Evolutionary conservation across 2,329 filamentous ascomycete genomes (phyloP), one percentile per base, ranked within the genome.

Genomic region (Beauveria australis): DNA sequence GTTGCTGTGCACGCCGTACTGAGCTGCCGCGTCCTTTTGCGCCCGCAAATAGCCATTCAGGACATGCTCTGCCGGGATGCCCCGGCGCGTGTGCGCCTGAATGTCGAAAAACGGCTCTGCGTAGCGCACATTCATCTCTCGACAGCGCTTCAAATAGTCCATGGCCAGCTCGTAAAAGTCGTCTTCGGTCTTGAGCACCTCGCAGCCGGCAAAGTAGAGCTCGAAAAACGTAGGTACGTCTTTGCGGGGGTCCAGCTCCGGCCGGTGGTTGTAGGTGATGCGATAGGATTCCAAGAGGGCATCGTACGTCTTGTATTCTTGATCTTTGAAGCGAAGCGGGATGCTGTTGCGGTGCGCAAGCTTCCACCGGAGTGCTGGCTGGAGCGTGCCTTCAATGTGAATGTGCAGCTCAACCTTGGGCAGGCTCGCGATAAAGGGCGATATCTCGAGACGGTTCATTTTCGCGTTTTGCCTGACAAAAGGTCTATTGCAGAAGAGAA

Each of bases 341-440:
- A 91, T 81, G 56, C 77, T 76, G 78, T 92, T 90, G 66, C 81
- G 81, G 41, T 75, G 71, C 4, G 89, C 86, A 3, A 92, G 82
- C 41, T 78, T 70, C 76, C 91, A 92, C 62, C 91, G 81, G 41
- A 90, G 78, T 57, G 78, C 74, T 4, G 88, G 88, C 26, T 84
- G 84, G 30, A 92, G 79, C 10, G 87, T 86, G 62, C 89, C 89
- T 73, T 92, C 89, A 33, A 92, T 79, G 71, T 92, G 89, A 61
- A 92, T 82, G 73, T 92, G 89, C 68, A 91, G 88, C 72, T 92
- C 89, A 74, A 86, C 89, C 77, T 92, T 91, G 64, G 89, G 89
- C 46, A 92, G 80, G 49, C 79, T 79, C 53, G 76, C 74, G 22
- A 91, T 79, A 70, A 89, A 86, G 41, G 75, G 67, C 41, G 69